These are phyloP conservation scores for Dalbergia cultrata DNA, from an alignment of 306 rosid genomes.

Conservation along the genomic window DNA sequence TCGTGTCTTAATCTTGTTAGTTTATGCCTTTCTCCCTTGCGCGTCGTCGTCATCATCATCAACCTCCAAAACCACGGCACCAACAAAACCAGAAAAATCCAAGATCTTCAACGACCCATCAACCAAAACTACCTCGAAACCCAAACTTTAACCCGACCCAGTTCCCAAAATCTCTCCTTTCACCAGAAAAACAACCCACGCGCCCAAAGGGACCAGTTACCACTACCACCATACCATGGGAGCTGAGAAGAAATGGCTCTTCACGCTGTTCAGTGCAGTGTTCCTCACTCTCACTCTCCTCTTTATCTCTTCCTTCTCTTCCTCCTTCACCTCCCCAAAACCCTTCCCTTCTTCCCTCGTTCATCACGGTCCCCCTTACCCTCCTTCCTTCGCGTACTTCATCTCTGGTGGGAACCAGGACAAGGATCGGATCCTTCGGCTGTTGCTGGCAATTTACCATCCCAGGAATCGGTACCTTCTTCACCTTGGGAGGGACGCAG, in stretches of 20 bases:
- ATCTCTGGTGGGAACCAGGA: constrained; percentile 78
- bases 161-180: constrained; percentile 45
- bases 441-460: constrained; percentile 86
- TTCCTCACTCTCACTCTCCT: constrained; percentile 68
- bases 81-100: constrained; percentile 25
- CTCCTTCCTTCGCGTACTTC: constrained; percentile 92
- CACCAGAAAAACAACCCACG: constrained; percentile 43
- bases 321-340: constrained; percentile 75
- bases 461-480: constrained; percentile 86
- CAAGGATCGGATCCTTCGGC: constrained; percentile 80
- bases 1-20: neutral
- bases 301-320: constrained; percentile 72
- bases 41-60: constrained; percentile 27
- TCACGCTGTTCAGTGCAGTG: constrained; percentile 77
- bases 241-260: constrained; percentile 90
- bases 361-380: constrained; percentile 73
- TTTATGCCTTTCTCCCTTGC: constrained; percentile 28
- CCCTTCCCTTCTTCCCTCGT: constrained; percentile 72
- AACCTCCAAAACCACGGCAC: constrained; percentile 8
- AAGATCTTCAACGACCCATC: constrained; percentile 67
- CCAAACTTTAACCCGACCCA: constrained; percentile 41
- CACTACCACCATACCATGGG: constrained; percentile 64
- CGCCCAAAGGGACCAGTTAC: constrained; percentile 40
- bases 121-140: constrained; percentile 37
- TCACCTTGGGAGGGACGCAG: constrained; percentile 78